Evolutionary conservation across 345 rosid species (phyloP), one percentile per base, ranked within the genome.

Genomic region (Salix brachista): DNA sequence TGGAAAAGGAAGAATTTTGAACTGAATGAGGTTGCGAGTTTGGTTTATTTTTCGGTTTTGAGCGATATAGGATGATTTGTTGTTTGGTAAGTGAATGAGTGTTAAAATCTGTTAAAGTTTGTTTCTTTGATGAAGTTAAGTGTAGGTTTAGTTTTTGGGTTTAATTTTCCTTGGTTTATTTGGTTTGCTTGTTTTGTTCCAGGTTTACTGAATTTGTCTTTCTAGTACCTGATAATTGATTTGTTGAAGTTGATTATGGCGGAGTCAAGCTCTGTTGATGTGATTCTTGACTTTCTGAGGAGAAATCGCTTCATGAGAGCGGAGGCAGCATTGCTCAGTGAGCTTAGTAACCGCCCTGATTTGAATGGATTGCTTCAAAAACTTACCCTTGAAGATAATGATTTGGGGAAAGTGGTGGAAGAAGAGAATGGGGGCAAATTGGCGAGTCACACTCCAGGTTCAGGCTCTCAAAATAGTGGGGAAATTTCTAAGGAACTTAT

Each of bases 261-360:
- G 65, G 97, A 91, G 65, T 37, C 86, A 42, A 71, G 88, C 80
- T 88, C 94, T 6, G 86, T 91, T 62, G 97, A 94, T 80, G 89
- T 82, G 81, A 92, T 96, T 80, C 75, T 96, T 75, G 94, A 92
- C 61, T 96, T 92, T 84, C 83, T 96, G 75, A 85, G 84, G 89
- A 91, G 80, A 58, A 93, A 94, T 80, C 90, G 79, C 64, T 91
- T 96, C 85, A 87, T 92, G 1, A 85, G 92, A 79, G 99, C 99
- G 72, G 99, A 96, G 90, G 94, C 94, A 73, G 98, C 99, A 75
- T 82, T 96, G 81, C 97, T 93, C 65, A 81, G 92, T 78, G 99
- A 96, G 91, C 90, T 96, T 3, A 75, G 67, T 64, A 85, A 80
- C 83, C 88, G 48, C 32, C 89, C 94, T 82, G 98, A 96, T 85